A percentile compares a stretch with the other conserved stretches of the same genome.
Conservation (phyloP, 768 basidiomycete genomes). For the Fomitopsis serialis region DNA sequence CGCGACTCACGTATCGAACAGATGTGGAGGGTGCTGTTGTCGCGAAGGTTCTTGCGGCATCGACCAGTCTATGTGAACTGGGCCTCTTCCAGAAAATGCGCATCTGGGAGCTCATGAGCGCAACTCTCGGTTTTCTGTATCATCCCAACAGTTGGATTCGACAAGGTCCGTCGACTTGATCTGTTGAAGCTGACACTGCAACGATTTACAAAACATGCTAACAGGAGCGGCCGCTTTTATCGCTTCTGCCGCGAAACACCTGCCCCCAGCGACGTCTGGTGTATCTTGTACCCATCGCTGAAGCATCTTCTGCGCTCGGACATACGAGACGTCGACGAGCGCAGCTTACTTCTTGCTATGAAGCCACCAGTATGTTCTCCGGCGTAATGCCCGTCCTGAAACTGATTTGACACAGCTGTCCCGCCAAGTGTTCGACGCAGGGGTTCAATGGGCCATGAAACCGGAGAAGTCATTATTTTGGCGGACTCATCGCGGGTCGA, state of each 20-base stretch:
- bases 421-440: constrained; percentile 78
- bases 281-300: constrained; percentile 89
- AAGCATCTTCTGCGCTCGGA: constrained; percentile 85
- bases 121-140: constrained; percentile 82
- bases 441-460: constrained; percentile 85
- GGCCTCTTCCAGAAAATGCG: constrained; percentile 90
- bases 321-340: constrained; percentile 66
- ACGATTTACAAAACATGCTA: neutral
- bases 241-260: constrained; percentile 74
- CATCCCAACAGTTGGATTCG: constrained; percentile 96
- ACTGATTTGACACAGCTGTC: constrained; percentile 33
- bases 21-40: constrained; percentile 96
- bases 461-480: constrained; percentile 78
- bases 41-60: constrained; percentile 79
- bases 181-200: too few relatives aligned
- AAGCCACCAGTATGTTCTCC: constrained; percentile 63
- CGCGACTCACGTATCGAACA: constrained; percentile 26
- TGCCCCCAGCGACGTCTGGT: constrained; percentile 94
- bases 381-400: neutral
- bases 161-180: constrained; percentile 53
- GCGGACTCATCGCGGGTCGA: constrained; percentile 51
- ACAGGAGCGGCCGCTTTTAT: constrained; percentile 88
- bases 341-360: constrained; percentile 67
- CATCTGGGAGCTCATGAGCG: constrained; percentile 95
- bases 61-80: constrained; percentile 86